Evolutionary conservation across 78 protist species (phyloP).

Genomic region (Polysphondylium violaceum): DNA sequence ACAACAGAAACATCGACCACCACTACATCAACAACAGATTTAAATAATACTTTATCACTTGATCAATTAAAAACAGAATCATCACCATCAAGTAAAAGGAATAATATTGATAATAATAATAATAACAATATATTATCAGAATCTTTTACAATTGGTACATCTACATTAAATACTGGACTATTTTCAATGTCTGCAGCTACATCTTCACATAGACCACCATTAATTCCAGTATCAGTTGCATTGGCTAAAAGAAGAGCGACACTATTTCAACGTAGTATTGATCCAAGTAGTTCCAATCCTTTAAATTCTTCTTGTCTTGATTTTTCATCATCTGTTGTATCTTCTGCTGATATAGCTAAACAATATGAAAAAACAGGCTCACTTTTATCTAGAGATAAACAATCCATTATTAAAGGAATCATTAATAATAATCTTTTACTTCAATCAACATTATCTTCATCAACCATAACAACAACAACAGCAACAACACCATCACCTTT

Average conservation of each 20-base stretch:
- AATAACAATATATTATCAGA: not conserved
- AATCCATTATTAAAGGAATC: slow-evolving; percentile 23
- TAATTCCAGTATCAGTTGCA: slow-evolving; percentile 10
- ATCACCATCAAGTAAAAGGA: not conserved
- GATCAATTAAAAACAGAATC: slow-evolving; percentile 26
- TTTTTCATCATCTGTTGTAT: not conserved
- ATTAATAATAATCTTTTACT: slow-evolving; percentile 24
- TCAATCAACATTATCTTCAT: not conserved
- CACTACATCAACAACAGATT: too few relatives aligned
- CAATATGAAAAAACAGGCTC: slow-evolving; percentile 46
- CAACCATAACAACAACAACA: slow-evolving; percentile 9
- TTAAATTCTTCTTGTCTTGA: not conserved
- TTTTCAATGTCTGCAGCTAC: not conserved
- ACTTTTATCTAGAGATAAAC: slow-evolving; percentile 1
- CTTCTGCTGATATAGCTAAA: not conserved
- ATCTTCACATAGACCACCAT: slow-evolving; percentile 30
- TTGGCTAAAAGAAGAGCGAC: slow-evolving; percentile 14
- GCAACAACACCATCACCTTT: too few relatives aligned
- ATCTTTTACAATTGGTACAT: not conserved
- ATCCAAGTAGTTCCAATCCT: not conserved
- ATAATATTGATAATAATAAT: not conserved
- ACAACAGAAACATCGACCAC: too few relatives aligned
- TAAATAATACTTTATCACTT: not conserved
- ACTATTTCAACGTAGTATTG: not conserved
- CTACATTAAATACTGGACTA: not conserved